phyloP scores from a whole-genome alignment of 192 early-diverging fungal genomes.

The Podochytrium sp. region DNA sequence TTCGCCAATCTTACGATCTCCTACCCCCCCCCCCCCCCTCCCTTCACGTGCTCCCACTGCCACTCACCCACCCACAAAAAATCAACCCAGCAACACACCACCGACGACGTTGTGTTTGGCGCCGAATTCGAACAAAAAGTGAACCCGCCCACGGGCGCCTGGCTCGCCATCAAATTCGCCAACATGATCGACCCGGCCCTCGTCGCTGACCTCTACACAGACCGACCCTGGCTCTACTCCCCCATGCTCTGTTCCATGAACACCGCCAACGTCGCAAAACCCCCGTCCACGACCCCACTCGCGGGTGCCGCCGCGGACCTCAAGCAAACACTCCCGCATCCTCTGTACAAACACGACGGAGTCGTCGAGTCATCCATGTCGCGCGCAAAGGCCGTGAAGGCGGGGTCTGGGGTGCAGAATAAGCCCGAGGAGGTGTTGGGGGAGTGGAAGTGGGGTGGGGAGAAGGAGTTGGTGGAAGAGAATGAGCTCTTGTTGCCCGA shows the following conservation, averaged over 20 bases:
- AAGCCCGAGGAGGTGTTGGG: slow-evolving; percentile 29
- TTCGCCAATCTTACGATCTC: no score
- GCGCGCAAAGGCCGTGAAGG: background rate
- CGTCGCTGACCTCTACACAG: slow-evolving; percentile 68
- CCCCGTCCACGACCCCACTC: slow-evolving; percentile 21
- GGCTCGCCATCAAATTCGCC: slow-evolving; percentile 74
- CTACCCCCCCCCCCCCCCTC: no score
- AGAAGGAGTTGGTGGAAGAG: slow-evolving; percentile 37
- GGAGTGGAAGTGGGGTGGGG: slow-evolving; percentile 48
- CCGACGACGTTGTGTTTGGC: slow-evolving; percentile 77
- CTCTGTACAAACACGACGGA: slow-evolving; percentile 8
- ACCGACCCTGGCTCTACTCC: slow-evolving; percentile 73
- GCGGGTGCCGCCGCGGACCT: slow-evolving; percentile 28
- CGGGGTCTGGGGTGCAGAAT: slow-evolving; percentile 15
- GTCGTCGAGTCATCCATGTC: background rate
- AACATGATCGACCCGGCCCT: slow-evolving; percentile 79
- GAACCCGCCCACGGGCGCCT: slow-evolving; percentile 67
- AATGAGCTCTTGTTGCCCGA: slow-evolving; percentile 42
- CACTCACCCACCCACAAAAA: no score
- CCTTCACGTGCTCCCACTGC: no score
- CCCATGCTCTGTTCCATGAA: slow-evolving; percentile 80
- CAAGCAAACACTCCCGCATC: slow-evolving; percentile 2
- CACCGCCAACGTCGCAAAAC: slow-evolving; percentile 57
- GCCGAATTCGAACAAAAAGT: slow-evolving; percentile 75
- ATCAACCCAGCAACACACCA: slow-evolving; percentile 51